Percentiles rank a stretch among this genome's conserved stretches.
Evolutionary conservation across 768 basidiomycete genomes (phyloP).

Genomic region (Phanerochaete carnosa): DNA sequence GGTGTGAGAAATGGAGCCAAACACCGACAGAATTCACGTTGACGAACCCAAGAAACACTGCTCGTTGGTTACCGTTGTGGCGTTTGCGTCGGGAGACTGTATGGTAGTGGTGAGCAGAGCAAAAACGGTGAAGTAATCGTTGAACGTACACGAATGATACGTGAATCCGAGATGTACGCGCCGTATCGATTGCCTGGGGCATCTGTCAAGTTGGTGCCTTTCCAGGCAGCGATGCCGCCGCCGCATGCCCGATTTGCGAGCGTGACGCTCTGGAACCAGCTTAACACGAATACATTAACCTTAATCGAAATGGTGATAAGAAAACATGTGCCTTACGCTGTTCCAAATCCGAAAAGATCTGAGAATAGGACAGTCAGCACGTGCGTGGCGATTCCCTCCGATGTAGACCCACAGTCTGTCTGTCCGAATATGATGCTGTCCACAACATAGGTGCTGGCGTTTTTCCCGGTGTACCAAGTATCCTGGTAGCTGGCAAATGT

Average conservation of each 20-base stretch:
- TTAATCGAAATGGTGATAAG: background rate
- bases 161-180: conserved; percentile 52
- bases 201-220: conserved; percentile 51
- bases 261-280: conserved; percentile 58
- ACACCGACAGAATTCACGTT: background rate
- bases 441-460: conserved; percentile 54
- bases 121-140: background rate
- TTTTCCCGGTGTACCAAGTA: conserved; percentile 63
- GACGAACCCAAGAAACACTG: conserved; percentile 48
- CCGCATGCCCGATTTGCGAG: conserved; percentile 64
- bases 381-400: background rate
- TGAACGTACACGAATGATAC: conserved; percentile 51
- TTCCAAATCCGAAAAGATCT: conserved; percentile 63
- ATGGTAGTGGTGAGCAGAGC: background rate
- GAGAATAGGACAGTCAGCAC: background rate
- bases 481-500: conserved; percentile 61
- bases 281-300: conserved; percentile 19
- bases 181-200: conserved; percentile 51
- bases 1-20: background rate
- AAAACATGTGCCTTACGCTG: conserved; percentile 37
- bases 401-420: conserved; percentile 50
- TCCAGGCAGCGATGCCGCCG: conserved; percentile 65
- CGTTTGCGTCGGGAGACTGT: conserved; percentile 59
- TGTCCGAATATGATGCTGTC: conserved; percentile 63
- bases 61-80: conserved; percentile 39